phyloP scores from a whole-genome alignment of 2,329 filamentous ascomycete genomes.

The Cladosporium velox region DNA sequence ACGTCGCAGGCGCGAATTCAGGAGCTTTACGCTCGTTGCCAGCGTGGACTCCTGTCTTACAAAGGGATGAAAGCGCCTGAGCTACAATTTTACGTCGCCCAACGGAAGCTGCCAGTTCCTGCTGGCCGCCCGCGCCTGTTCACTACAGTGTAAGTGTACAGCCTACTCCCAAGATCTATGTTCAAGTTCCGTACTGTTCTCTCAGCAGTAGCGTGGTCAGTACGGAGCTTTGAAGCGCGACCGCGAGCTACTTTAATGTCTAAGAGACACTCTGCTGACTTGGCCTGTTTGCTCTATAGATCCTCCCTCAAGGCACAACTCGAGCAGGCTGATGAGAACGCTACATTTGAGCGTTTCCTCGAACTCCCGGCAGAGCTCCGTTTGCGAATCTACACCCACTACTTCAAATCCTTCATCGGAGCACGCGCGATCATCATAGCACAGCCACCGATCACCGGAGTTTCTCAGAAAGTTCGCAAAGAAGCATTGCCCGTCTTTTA shows the following conservation, averaged over 20 bases:
- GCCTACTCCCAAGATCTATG: neutral
- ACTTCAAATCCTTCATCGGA: neutral
- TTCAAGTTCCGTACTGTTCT: neutral
- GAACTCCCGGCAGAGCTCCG: neutral
- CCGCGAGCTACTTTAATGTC: neutral
- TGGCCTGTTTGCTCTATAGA: neutral
- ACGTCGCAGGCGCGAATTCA: neutral
- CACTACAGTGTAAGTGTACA: neutral
- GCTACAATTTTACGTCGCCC: neutral
- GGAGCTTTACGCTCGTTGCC: neutral
- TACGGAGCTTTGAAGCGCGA: neutral
- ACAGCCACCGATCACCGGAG: conserved; percentile 2
- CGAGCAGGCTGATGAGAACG: neutral
- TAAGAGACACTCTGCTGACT: neutral
- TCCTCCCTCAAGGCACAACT: neutral
- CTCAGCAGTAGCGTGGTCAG: neutral
- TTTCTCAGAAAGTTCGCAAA: neutral
- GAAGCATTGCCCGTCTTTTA: conserved; percentile 3
- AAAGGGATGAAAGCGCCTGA: neutral
- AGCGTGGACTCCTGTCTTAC: neutral
- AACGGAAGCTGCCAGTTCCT: neutral
- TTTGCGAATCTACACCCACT: neutral
- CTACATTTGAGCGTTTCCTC: neutral
- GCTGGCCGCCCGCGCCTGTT: too few relatives aligned
- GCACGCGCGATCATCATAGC: neutral